Percentiles rank a stretch among this genome's conserved stretches.
phyloP scores from a whole-genome alignment of 192 early-diverging fungal genomes.

The Mortierella antarctica region DNA sequence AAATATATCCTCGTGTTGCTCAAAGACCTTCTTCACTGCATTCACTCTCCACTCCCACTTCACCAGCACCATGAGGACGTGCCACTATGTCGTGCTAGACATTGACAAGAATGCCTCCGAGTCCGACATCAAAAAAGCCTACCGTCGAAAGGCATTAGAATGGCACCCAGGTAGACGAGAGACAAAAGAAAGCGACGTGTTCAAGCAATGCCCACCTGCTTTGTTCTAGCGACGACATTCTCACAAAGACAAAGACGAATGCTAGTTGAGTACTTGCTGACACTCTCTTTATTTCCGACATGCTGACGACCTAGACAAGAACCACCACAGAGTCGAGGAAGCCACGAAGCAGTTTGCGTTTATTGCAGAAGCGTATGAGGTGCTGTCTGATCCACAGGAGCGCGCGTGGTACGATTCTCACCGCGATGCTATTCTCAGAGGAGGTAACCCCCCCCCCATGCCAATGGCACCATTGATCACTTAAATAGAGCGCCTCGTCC shows the following conservation, averaged over 20 bases:
- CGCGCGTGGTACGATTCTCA: conserved; percentile 96
- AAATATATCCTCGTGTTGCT: background rate
- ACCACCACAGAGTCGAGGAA: conserved; percentile 83
- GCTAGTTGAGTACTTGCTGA: background rate
- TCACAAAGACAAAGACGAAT: background rate
- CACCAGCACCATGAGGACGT: conserved; percentile 65
- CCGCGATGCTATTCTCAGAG: conserved; percentile 91
- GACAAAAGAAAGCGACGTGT: background rate
- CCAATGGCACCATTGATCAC: background rate
- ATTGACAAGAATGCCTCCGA: conserved; percentile 78
- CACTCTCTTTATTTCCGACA: background rate
- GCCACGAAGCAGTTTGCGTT: conserved; percentile 89
- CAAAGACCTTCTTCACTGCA: background rate
- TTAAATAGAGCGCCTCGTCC: background rate
- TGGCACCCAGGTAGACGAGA: conserved; percentile 78
- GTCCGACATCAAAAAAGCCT: conserved; percentile 91
- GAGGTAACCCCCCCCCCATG: conserved; percentile 57
- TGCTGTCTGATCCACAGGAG: conserved; percentile 92
- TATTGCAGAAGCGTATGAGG: conserved; percentile 94
- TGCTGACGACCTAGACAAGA: conserved; percentile 77
- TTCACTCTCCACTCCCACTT: background rate
- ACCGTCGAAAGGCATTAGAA: conserved; percentile 76
- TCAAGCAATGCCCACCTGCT: background rate
- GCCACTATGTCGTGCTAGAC: conserved; percentile 92
- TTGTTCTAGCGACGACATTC: background rate